Evolutionary conservation across 192 early-diverging fungal species (phyloP).

Genomic region (Umbelopsis vinacea): DNA sequence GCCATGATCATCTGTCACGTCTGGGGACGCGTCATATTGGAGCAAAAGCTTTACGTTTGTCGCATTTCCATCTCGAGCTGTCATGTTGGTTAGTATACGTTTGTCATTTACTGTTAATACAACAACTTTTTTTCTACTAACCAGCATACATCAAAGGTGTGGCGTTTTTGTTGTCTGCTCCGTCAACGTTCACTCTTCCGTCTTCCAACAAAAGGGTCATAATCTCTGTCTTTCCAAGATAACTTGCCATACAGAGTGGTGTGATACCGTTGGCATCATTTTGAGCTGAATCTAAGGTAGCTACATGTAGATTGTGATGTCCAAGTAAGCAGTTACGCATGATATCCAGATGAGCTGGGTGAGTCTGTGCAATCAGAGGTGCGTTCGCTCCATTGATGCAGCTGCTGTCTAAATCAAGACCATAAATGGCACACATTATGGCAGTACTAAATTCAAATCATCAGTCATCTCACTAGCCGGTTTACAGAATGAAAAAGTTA

Average conservation of each 20-base stretch:
- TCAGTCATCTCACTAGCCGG: neutral
- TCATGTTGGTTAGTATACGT: too few species aligned
- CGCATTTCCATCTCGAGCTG: slow-evolving; percentile 65
- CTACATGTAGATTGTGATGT: slow-evolving; percentile 48
- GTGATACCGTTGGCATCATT: slow-evolving; percentile 67
- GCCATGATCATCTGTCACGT: slow-evolving; percentile 64
- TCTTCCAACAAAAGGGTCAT: slow-evolving; percentile 61
- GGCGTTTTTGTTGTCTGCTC: slow-evolving; percentile 64
- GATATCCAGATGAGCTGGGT: slow-evolving; percentile 55
- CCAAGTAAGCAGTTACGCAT: slow-evolving; percentile 54
- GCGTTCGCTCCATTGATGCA: slow-evolving; percentile 61
- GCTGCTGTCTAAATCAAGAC: slow-evolving; percentile 53
- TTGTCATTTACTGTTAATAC: too few species aligned
- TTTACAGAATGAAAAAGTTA: neutral
- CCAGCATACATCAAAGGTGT: slow-evolving; percentile 75
- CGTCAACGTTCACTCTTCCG: slow-evolving; percentile 65
- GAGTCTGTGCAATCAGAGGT: slow-evolving; percentile 55
- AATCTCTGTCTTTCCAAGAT: slow-evolving; percentile 64
- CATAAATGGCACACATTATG: slow-evolving; percentile 66
- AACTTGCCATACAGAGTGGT: slow-evolving; percentile 68
- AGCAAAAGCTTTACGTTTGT: slow-evolving; percentile 58
- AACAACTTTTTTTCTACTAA: slow-evolving; percentile 24
- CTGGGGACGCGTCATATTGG: slow-evolving; percentile 53
- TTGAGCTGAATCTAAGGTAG: slow-evolving; percentile 62
- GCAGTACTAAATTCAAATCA: slow-evolving; percentile 51